A percentile compares a stretch with the other conserved stretches of the same genome.
These are phyloP conservation scores for Schoenoplectus tabernaemontani DNA, from an alignment of 202 grass and related monocot species.

Conservation along the genomic window DNA sequence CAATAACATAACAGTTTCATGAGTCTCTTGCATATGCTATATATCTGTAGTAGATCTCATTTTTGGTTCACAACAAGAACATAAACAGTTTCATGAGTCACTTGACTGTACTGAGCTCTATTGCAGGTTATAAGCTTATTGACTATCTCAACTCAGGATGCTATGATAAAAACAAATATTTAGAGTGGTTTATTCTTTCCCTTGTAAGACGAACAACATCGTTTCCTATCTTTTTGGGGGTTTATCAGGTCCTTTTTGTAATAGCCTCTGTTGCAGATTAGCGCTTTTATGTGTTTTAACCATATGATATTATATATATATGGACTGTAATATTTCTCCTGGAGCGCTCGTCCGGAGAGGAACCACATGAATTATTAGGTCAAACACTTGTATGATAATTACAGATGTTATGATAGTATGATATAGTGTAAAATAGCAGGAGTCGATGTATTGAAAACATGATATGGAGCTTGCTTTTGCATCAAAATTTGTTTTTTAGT, in stretches of 20 bases:
- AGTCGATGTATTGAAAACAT: conserved; percentile 6
- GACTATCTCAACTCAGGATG: conserved; percentile 1
- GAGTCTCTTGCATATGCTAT: neutral
- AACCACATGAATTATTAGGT: conserved; percentile 18
- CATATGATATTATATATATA: conserved; percentile 20
- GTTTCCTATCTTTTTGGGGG: neutral
- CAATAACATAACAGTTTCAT: neutral
- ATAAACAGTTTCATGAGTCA: neutral
- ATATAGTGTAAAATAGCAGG: conserved; percentile 22
- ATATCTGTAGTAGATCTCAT: neutral
- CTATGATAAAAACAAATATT: neutral
- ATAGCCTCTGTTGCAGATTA: conserved; percentile 21
- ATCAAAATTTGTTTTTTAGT: neutral
- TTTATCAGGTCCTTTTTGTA: conserved; percentile 12
- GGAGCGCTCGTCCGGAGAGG: neutral
- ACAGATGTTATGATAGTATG: conserved; percentile 22
- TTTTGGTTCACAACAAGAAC: neutral
- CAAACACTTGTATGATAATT: conserved; percentile 24
- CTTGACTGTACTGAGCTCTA: neutral
- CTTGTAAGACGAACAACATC: neutral
- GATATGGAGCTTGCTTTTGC: conserved; percentile 1
- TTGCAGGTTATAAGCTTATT: conserved; percentile 23
- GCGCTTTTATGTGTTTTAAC: neutral
- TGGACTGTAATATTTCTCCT: conserved; percentile 6
- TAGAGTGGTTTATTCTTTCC: conserved; percentile 7